These are phyloP conservation scores for Talaromyces ruber DNA, from an alignment of 495 filamentous ascomycete genomes.

Conservation along the genomic window DNA sequence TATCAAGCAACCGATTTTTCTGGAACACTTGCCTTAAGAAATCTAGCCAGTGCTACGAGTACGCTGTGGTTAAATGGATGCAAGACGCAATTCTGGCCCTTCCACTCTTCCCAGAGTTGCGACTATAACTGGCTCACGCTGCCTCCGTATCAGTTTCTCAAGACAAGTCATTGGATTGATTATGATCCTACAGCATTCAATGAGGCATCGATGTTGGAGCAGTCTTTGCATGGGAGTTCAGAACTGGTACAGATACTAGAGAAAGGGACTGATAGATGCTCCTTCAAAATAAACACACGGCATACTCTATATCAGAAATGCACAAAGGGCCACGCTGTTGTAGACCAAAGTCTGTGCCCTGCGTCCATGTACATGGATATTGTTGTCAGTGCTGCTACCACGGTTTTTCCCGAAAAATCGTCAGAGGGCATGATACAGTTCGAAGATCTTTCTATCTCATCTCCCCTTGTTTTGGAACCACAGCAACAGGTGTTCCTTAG, in stretches of 20 bases:
- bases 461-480: neutral
- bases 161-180: conserved; percentile 24
- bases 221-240: neutral
- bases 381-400: neutral
- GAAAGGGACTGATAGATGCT: neutral
- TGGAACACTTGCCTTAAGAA: neutral
- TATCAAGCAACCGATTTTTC: neutral
- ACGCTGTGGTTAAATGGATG: conserved; percentile 19
- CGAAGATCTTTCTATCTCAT: neutral
- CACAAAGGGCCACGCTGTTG: conserved; percentile 28
- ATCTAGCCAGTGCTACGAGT: conserved; percentile 13
- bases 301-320: neutral
- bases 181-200: too few relatives aligned
- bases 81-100: conserved; percentile 21
- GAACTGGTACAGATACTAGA: neutral
- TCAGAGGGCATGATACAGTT: neutral
- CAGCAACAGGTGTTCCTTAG: neutral
- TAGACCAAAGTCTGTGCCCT: conserved; percentile 25
- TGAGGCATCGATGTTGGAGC: neutral
- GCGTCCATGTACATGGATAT: conserved; percentile 29
- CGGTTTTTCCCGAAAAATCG: neutral
- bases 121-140: conserved; percentile 12
- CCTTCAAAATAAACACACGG: neutral
- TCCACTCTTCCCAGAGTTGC: conserved; percentile 11
- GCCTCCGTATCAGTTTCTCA: conserved; percentile 28